phyloP scores from a whole-genome alignment of 1,284 basidiomycete species.

The Termitomyces sp. region DNA sequence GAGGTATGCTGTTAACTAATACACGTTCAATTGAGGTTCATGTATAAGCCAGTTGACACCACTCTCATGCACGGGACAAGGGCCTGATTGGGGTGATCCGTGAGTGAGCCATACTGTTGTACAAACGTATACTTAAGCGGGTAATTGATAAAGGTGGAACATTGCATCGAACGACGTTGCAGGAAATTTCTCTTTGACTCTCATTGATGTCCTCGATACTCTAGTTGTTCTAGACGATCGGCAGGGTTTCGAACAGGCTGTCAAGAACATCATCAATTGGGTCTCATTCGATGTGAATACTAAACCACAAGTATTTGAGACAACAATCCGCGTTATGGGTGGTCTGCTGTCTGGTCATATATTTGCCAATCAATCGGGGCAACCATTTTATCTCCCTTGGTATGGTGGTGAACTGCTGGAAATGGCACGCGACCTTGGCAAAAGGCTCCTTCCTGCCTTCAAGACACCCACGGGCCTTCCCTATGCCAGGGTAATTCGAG shows the following conservation, averaged over 20 bases:
- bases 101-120: conserved; percentile 35
- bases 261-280: conserved; percentile 68
- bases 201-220: conserved; percentile 80
- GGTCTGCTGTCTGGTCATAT: conserved; percentile 84
- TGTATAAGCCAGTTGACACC: conserved; percentile 62
- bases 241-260: conserved; percentile 69
- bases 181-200: conserved; percentile 80
- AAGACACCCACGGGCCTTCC: conserved; percentile 84
- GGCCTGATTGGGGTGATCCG: conserved; percentile 78
- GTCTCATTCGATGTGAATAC: conserved; percentile 87
- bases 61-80: conserved; percentile 78
- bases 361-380: conserved; percentile 61
- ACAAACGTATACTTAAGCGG: conserved; percentile 8
- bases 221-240: conserved; percentile 74
- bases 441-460: conserved; percentile 84
- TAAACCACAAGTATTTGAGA: conserved; percentile 89
- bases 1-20: conserved; percentile 42
- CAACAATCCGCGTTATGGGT: conserved; percentile 85
- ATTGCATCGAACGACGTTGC: conserved; percentile 78
- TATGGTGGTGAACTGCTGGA: conserved; percentile 71
- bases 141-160: conserved; percentile 47
- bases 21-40: conserved; percentile 3
- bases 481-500: conserved; percentile 65
- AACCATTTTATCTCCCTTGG: conserved; percentile 72
- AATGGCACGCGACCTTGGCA: conserved; percentile 81